A percentile compares a stretch with the other conserved stretches of the same genome.
These are phyloP conservation scores for Mortierella sp. DNA, from an alignment of 371 early-diverging fungal species.

Conservation along the genomic window DNA sequence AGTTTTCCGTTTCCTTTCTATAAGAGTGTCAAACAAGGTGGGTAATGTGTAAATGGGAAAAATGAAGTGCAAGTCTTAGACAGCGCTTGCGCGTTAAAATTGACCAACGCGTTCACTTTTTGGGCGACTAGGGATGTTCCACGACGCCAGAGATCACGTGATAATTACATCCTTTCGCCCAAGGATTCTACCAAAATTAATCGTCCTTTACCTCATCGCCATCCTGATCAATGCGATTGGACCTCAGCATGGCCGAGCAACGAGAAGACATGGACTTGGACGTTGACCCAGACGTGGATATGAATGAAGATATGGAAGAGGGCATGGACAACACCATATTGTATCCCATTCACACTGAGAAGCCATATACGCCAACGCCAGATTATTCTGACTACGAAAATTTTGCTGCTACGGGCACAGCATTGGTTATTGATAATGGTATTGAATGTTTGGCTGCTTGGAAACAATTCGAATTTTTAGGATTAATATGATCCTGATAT, in stretches of 20 bases:
- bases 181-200: neutral
- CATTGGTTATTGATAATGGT: slow-evolving; percentile 82
- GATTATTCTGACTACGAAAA: slow-evolving; percentile 57
- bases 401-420: slow-evolving; percentile 56
- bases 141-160: slow-evolving; percentile 3
- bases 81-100: slow-evolving; percentile 13
- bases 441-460: neutral
- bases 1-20: neutral
- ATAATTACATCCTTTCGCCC: neutral
- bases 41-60: neutral
- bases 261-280: slow-evolving; percentile 5
- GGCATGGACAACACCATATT: slow-evolving; percentile 58
- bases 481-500: neutral
- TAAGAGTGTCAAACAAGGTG: neutral
- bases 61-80: neutral
- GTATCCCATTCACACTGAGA: slow-evolving; percentile 55
- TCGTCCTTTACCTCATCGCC: neutral
- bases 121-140: neutral
- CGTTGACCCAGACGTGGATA: slow-evolving; percentile 26
- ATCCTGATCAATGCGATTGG: slow-evolving; percentile 4
- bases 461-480: neutral
- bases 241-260: neutral
- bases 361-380: slow-evolving; percentile 55
- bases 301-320: slow-evolving; percentile 58
- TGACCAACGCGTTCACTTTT: slow-evolving; percentile 1